A percentile compares a stretch with the other conserved stretches of the same genome.
Evolutionary conservation across 768 basidiomycete genomes (phyloP).

Genomic region (Rhizopogon vesiculosus): DNA sequence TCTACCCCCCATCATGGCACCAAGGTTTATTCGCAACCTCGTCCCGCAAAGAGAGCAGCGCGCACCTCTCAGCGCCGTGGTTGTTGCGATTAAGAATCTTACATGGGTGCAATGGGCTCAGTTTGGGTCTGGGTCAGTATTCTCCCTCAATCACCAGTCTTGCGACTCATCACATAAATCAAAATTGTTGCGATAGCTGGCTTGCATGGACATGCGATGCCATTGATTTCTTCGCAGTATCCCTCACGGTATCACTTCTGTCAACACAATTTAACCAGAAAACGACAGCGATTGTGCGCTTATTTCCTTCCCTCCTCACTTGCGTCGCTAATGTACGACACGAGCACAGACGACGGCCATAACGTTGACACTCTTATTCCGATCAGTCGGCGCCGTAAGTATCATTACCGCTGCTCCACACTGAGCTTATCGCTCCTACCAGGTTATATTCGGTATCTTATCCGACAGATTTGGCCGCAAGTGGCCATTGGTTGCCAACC

Average conservation of each 20-base stretch:
- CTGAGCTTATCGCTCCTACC: neutral
- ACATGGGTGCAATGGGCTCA: conserved; percentile 53
- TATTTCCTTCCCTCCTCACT: neutral
- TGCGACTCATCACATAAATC: neutral
- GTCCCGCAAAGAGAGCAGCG: conserved; percentile 43
- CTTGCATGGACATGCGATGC: conserved; percentile 87
- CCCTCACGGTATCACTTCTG: conserved; percentile 49
- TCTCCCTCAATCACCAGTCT: neutral
- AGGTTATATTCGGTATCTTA: conserved; percentile 74
- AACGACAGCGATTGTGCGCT: conserved; percentile 39
- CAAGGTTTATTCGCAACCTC: conserved; percentile 46
- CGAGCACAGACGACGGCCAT: conserved; percentile 63
- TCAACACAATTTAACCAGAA: conserved; percentile 40
- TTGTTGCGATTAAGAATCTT: conserved; percentile 38
- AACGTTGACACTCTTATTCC: conserved; percentile 90
- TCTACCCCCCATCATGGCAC: conserved; percentile 32
- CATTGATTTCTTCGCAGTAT: conserved; percentile 81
- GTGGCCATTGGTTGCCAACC: conserved; percentile 83
- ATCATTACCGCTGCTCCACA: neutral
- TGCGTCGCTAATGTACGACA: neutral
- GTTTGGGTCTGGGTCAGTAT: conserved; percentile 51
- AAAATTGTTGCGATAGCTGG: conserved; percentile 41
- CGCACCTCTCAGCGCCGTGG: conserved; percentile 32
- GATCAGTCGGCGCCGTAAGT: conserved; percentile 67
- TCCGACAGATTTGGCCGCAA: conserved; percentile 90